phyloP scores from a whole-genome alignment of 768 basidiomycete species.

The Piloderma croceum region DNA sequence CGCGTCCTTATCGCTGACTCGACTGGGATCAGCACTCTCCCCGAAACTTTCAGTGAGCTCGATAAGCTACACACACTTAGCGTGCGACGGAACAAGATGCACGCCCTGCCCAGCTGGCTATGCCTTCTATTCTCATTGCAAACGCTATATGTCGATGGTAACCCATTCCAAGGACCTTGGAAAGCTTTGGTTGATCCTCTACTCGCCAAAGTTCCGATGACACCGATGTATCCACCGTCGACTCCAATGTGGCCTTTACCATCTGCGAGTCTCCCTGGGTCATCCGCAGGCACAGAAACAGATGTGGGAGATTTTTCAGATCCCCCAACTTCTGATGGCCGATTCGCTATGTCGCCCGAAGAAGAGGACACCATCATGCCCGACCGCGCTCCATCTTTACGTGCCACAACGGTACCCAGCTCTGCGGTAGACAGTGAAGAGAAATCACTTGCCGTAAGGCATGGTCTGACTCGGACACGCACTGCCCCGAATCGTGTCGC shows the following conservation, averaged over 20 bases:
- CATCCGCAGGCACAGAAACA: constrained; percentile 40
- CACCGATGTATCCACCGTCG: constrained; percentile 60
- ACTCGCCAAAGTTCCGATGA: constrained; percentile 54
- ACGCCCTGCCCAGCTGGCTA: constrained; percentile 91
- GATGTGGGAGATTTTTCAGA: constrained; percentile 56
- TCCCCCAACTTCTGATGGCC: constrained; percentile 33
- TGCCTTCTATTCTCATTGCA: constrained; percentile 82
- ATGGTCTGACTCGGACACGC: constrained; percentile 60
- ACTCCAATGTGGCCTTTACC: constrained; percentile 53
- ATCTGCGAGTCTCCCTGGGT: constrained; percentile 39
- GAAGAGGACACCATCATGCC: constrained; percentile 75
- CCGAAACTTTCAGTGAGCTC: constrained; percentile 66
- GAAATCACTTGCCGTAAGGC: too few relatives aligned
- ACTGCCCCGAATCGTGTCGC: constrained; percentile 66
- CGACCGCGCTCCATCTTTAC: constrained; percentile 49
- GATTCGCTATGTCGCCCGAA: constrained; percentile 32
- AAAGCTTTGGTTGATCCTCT: constrained; percentile 83
- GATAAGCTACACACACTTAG: constrained; percentile 85
- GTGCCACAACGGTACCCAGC: constrained; percentile 35
- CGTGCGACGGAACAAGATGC: constrained; percentile 81
- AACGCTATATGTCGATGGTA: constrained; percentile 87
- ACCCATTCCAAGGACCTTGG: constrained; percentile 95
- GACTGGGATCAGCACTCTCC: constrained; percentile 74
- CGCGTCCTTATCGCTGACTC: constrained; percentile 91
- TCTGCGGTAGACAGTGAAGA: constrained; percentile 11